Evolutionary conservation across 345 rosid genomes (phyloP).

Genomic region (Linum lewisii): DNA sequence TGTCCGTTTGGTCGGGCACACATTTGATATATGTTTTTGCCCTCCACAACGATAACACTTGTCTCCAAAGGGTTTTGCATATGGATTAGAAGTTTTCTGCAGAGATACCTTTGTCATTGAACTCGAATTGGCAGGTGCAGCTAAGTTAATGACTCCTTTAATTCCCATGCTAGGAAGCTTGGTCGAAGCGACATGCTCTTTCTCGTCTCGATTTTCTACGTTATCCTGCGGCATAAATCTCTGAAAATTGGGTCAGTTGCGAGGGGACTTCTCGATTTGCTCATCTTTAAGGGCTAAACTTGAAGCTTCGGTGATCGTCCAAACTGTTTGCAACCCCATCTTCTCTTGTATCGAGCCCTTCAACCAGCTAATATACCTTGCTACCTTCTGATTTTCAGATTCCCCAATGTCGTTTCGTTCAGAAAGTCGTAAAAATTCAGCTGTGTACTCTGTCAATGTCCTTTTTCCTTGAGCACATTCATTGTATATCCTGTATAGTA

Average conservation of each 20-base stretch:
- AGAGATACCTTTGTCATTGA: no score
- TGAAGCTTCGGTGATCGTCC: neutral
- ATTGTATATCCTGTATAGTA: no score
- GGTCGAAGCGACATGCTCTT: neutral
- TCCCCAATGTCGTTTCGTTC: neutral
- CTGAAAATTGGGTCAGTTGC: neutral
- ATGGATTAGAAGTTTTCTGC: neutral
- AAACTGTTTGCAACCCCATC: neutral
- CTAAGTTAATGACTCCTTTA: neutral
- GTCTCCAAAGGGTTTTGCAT: neutral
- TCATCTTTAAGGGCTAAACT: neutral
- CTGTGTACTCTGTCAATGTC: neutral
- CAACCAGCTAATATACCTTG: neutral
- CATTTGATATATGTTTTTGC: neutral
- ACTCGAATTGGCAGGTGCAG: neutral
- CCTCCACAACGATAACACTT: conserved; percentile 1
- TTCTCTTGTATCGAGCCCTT: neutral
- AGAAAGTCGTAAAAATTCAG: neutral
- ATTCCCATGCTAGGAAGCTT: neutral
- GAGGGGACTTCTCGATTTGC: neutral
- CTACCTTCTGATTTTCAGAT: neutral
- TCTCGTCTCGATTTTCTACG: neutral
- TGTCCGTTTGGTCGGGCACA: neutral
- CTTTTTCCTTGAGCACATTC: neutral
- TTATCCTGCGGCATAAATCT: neutral